Evolutionary conservation across 225 moss, liverwort and hornwort genomes (phyloP).

Genomic region (Thuidium tamariscinum): DNA sequence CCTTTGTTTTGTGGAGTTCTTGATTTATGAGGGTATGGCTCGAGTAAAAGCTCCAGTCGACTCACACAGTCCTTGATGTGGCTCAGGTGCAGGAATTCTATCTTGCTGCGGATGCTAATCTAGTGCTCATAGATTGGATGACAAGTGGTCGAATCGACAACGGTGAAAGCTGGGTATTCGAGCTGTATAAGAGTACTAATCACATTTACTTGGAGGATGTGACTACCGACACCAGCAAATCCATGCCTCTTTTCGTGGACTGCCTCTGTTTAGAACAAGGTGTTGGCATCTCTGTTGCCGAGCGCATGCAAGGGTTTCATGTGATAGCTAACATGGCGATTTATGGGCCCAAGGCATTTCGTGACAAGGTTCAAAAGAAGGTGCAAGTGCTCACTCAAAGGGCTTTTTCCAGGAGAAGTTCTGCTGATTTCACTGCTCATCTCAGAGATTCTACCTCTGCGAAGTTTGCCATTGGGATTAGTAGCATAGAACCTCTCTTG

Average conservation of each 20-base stretch:
- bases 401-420: conserved; percentile 19
- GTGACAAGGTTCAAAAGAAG: conserved; percentile 9
- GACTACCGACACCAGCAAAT: not conserved
- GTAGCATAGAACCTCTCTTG: conserved; percentile 14
- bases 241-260: conserved; percentile 19
- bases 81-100: conserved; percentile 71
- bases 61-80: not conserved
- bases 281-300: conserved; percentile 43
- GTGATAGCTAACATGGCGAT: conserved; percentile 69
- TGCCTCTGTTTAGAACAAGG: conserved; percentile 62
- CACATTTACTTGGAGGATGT: conserved; percentile 65
- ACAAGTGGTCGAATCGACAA: conserved; percentile 76
- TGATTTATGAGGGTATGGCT: not conserved
- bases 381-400: conserved; percentile 24
- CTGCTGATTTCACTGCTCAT: conserved; percentile 22
- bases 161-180: conserved; percentile 78
- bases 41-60: not conserved
- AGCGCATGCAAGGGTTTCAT: conserved; percentile 83
- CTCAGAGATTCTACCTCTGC: not conserved
- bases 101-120: conserved; percentile 47
- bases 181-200: conserved; percentile 69
- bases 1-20: not conserved
- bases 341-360: conserved; percentile 50
- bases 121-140: conserved; percentile 92
- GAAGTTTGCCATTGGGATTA: not conserved